A percentile compares a stretch with the other conserved stretches of the same genome.
Conservation (phyloP, 2,329 filamentous ascomycete genomes). For the Arthrinium phaeospermum region DNA sequence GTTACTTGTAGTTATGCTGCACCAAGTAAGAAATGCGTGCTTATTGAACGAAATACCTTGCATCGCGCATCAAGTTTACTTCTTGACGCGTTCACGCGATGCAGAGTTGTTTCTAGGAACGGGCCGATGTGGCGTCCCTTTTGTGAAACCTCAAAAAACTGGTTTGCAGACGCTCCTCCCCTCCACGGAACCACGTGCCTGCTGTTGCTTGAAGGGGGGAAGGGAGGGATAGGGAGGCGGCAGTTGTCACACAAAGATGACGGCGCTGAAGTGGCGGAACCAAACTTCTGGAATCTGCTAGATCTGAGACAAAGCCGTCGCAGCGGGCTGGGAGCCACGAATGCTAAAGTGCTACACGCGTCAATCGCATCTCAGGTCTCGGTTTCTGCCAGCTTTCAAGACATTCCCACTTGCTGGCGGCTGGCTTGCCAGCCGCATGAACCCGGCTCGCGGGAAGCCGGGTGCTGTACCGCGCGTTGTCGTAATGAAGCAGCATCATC, state of each 20-base stretch:
- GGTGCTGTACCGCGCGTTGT: background rate
- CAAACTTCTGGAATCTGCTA: slow-evolving; percentile 3
- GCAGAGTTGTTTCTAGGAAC: background rate
- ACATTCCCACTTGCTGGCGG: background rate
- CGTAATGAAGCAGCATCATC: background rate
- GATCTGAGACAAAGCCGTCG: slow-evolving; percentile 15
- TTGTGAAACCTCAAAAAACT: background rate
- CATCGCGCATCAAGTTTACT: background rate
- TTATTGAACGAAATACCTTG: background rate
- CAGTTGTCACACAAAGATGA: background rate
- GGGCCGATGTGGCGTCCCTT: background rate
- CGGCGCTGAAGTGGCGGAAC: background rate
- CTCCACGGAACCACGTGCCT: background rate
- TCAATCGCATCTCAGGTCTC: background rate
- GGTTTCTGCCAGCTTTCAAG: background rate
- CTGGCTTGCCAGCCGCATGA: slow-evolving; percentile 6
- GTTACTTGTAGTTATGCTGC: background rate
- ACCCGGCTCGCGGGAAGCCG: background rate
- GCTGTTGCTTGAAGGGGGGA: background rate
- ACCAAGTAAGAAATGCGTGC: background rate
- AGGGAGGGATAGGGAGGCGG: background rate
- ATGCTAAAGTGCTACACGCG: background rate
- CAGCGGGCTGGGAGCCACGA: slow-evolving; percentile 11
- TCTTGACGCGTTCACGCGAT: background rate
- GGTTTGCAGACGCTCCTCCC: background rate